These are phyloP conservation scores for Peziza echinospora DNA, from an alignment of 495 filamentous ascomycete species.

Conservation along the genomic window DNA sequence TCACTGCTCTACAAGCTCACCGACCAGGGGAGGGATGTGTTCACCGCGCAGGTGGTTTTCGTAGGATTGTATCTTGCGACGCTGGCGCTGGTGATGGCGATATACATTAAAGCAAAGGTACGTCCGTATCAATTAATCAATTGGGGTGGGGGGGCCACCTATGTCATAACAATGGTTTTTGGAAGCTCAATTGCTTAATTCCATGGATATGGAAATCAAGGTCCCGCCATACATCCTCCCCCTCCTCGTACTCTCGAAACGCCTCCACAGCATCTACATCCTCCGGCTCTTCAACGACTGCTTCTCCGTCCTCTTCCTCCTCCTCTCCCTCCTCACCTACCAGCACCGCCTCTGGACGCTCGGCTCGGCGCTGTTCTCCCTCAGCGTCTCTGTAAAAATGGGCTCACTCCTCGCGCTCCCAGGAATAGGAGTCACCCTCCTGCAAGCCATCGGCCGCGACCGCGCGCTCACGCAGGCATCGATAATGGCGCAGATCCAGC, in stretches of 20 bases:
- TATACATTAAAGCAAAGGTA: slow-evolving; percentile 56
- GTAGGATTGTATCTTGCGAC: slow-evolving; percentile 52
- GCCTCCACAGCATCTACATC: slow-evolving; percentile 80
- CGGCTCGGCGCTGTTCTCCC: slow-evolving; percentile 50
- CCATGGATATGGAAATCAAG: too few species aligned
- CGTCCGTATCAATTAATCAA: too few species aligned
- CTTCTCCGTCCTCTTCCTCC: slow-evolving; percentile 62
- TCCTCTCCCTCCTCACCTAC: slow-evolving; percentile 53
- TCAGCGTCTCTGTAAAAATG: slow-evolving; percentile 84
- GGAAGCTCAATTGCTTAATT: neutral
- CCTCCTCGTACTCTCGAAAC: slow-evolving; percentile 70
- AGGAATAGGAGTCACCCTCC: slow-evolving; percentile 48
- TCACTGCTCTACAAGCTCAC: slow-evolving; percentile 58
- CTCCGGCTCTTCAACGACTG: slow-evolving; percentile 91
- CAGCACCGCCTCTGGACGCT: slow-evolving; percentile 48
- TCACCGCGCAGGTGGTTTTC: slow-evolving; percentile 62
- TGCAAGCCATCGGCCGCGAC: slow-evolving; percentile 43
- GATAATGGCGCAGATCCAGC: slow-evolving; percentile 53
- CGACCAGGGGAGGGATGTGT: slow-evolving; percentile 50
- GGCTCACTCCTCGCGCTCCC: slow-evolving; percentile 62
- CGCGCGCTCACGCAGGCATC: slow-evolving; percentile 41
- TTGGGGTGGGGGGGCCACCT: too few species aligned
- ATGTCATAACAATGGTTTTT: neutral
- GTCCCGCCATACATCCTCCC: slow-evolving; percentile 78
- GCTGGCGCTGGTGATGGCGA: slow-evolving; percentile 53